Conservation (phyloP, 305 asterid genomes). For the Plantago lanceolata region DNA sequence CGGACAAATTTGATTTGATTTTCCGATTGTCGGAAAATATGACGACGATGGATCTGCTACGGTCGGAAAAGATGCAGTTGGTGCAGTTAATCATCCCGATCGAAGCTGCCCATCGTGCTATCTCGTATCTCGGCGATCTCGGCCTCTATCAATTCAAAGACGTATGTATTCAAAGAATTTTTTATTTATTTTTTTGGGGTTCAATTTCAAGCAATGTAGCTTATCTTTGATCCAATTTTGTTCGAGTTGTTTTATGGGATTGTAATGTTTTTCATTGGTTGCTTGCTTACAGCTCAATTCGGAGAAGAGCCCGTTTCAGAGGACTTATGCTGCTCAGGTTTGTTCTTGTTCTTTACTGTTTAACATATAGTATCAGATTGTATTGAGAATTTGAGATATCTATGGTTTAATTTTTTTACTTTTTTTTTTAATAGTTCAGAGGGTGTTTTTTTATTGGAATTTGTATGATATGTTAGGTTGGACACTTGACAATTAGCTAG, state of each 20-base stretch:
- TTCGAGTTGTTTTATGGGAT: background rate
- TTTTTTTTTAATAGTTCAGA: too few species aligned
- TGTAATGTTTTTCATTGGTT: conserved; percentile 2
- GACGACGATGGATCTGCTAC: conserved; percentile 57
- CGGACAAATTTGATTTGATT: background rate
- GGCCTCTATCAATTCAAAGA: conserved; percentile 66
- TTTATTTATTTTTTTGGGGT: too few species aligned
- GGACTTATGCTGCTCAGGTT: conserved; percentile 65
- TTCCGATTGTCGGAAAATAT: background rate
- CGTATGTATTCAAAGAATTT: conserved; percentile 30
- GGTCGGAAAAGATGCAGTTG: conserved; percentile 67
- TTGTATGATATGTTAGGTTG: background rate
- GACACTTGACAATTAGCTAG: too few species aligned
- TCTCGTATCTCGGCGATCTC: conserved; percentile 62
- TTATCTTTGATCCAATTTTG: background rate
- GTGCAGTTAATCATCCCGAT: conserved; percentile 54
- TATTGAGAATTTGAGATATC: background rate
- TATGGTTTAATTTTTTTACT: too few species aligned
- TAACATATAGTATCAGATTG: too few species aligned
- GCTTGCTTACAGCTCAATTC: conserved; percentile 48
- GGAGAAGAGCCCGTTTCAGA: conserved; percentile 65
- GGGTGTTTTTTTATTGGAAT: background rate
- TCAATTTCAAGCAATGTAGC: conserved; percentile 7
- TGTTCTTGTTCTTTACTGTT: conserved; percentile 26
- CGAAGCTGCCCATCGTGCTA: conserved; percentile 51